Evolutionary conservation across 768 basidiomycete genomes (phyloP).

Genomic region (Phaeotremella skinneri): DNA sequence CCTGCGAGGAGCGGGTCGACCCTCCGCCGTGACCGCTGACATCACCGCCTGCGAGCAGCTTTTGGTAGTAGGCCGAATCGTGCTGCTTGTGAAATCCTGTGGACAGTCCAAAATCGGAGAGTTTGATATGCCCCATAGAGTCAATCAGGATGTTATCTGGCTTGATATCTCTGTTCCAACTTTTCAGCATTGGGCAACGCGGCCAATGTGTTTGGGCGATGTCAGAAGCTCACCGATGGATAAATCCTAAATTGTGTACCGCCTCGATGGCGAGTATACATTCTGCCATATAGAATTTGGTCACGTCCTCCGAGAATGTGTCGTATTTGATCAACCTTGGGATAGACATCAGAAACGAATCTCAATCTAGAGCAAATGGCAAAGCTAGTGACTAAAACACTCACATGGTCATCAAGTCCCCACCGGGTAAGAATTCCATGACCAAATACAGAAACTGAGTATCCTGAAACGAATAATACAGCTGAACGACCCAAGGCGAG

Average conservation of each 20-base stretch:
- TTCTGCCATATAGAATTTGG: slow-evolving; percentile 98
- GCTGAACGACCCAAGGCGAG: slow-evolving; percentile 92
- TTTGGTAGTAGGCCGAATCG: slow-evolving; percentile 91
- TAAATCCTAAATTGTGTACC: slow-evolving; percentile 94
- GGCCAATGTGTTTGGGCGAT: not conserved
- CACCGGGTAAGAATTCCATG: slow-evolving; percentile 99
- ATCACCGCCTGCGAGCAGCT: slow-evolving; percentile 66
- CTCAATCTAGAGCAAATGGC: not conserved
- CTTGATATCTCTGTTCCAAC: slow-evolving; percentile 79
- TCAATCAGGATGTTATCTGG: slow-evolving; percentile 99
- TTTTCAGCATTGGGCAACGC: slow-evolving; percentile 12
- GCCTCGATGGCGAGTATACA: slow-evolving; percentile 97
- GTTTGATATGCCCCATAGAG: slow-evolving; percentile 92
- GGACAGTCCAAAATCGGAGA: slow-evolving; percentile 96
- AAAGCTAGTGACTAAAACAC: slow-evolving; percentile 13
- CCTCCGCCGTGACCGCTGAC: slow-evolving; percentile 52
- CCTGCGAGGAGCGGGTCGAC: slow-evolving; percentile 52
- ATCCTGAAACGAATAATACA: slow-evolving; percentile 99
- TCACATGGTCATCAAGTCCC: slow-evolving; percentile 96
- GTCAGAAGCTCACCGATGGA: slow-evolving; percentile 72
- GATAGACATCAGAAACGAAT: not conserved
- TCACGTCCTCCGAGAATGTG: slow-evolving; percentile 96
- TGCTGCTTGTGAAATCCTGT: slow-evolving; percentile 99
- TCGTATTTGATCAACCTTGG: slow-evolving; percentile 88
- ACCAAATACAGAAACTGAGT: slow-evolving; percentile 86